phyloP scores from a whole-genome alignment of 768 basidiomycete genomes.

The Albatrellus ellisii region DNA sequence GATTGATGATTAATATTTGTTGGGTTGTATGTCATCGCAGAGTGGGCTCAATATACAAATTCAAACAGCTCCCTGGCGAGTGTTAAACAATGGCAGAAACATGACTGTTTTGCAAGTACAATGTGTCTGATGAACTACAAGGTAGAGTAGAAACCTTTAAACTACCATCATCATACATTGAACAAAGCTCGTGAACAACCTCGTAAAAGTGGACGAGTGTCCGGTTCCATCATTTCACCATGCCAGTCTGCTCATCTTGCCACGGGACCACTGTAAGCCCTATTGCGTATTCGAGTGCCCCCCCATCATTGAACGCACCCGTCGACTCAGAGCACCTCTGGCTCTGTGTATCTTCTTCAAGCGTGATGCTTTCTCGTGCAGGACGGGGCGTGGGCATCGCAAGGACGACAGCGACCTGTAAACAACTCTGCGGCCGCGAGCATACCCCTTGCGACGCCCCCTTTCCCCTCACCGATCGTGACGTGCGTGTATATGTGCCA shows the following conservation, averaged over 20 bases:
- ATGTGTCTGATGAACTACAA: no score
- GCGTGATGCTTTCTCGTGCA: background rate
- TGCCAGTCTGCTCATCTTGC: background rate
- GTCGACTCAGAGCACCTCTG: background rate
- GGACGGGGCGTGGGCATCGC: constrained; percentile 13
- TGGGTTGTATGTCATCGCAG: background rate
- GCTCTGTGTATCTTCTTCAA: background rate
- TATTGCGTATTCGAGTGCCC: background rate
- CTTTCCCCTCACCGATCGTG: background rate
- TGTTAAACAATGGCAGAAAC: no score
- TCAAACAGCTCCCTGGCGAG: no score
- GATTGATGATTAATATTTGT: background rate
- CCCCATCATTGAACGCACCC: background rate
- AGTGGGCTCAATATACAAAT: no score
- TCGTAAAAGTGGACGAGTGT: background rate
- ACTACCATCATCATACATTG: no score
- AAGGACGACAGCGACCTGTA: constrained; percentile 11
- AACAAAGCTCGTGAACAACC: no score
- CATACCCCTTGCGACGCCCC: background rate
- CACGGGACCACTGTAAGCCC: background rate
- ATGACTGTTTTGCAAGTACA: no score
- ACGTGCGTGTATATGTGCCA: background rate
- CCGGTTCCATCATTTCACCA: background rate
- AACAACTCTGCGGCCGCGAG: background rate
- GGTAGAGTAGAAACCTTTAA: no score